Evolutionary conservation across 257 asterid species (phyloP).

Genomic region (Rhazya stricta): DNA sequence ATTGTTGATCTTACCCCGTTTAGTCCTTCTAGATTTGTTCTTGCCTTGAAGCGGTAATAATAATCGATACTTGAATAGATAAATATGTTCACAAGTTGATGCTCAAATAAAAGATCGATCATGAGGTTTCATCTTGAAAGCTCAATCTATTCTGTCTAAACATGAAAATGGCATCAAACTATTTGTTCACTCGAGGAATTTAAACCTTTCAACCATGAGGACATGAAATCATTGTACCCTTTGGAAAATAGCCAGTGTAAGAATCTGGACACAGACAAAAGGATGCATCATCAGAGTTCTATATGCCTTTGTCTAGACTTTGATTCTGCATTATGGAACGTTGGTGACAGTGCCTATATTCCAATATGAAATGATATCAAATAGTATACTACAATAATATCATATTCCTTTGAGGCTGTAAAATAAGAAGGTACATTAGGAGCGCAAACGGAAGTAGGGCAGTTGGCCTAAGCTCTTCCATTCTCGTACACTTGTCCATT

Average conservation of each 20-base stretch:
- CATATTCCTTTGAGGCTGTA: background rate
- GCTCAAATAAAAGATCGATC: background rate
- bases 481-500: background rate
- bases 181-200: background rate
- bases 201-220: background rate
- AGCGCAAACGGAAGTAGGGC: background rate
- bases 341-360: background rate
- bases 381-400: too few relatives aligned
- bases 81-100: background rate
- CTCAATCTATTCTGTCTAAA: too few relatives aligned
- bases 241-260: background rate
- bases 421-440: background rate
- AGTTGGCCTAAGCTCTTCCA: background rate
- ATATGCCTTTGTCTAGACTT: background rate
- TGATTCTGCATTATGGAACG: background rate
- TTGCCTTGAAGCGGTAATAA: slow-evolving; percentile 12
- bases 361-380: background rate
- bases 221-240: slow-evolving; percentile 1
- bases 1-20: slow-evolving; percentile 56
- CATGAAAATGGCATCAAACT: background rate
- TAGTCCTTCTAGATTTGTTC: slow-evolving; percentile 54
- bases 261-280: background rate
- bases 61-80: background rate
- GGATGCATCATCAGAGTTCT: background rate
- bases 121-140: too few relatives aligned